Base-by-base conservation (phyloP, 257 asterid species). In the Solanum chaucha region DNA sequence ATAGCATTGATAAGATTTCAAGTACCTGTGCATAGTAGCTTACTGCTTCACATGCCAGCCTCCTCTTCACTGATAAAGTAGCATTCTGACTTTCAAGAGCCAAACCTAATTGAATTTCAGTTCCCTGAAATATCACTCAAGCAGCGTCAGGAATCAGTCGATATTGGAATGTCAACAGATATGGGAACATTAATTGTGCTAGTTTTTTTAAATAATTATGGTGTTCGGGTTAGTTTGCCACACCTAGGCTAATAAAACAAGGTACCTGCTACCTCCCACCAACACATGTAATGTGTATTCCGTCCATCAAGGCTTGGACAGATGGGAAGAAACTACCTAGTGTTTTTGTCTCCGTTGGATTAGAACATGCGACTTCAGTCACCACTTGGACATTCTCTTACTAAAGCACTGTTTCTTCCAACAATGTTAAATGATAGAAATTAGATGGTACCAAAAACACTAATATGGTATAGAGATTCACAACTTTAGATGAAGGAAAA, bases 21-120 rank as follows among this genome's bases (percentile, higher is more conserved):
- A 48, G 68, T 91, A 96, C 98, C 98, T 91, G 91, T 10, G 93
- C 91, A 26, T 88, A 94, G 88, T 90, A 96, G 92, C 90, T 91
- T n/a, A 92, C 88, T 67, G 90, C 94, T 88, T 96, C 99, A 86
- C 99, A 95, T 7, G 98, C 99, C 88, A 96, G 89, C 88, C 99
- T 92, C 92, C 99, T 93, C 92, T 95, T 96, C 61, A 96, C 99
- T 10, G 99, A 91, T 89, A 94, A 87, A 82, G 98, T 91, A 30
- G 97, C 99, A 91, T 94, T 96, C 86, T 92, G 93, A 92, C 95
- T 92, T 90, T 91, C 93, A 74, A 91, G 92, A 86, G 98, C 98
- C 55, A 96, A 86, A 77, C 97, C 95, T 32, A 96, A 94, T 90
- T 96, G 99, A 87, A 96, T 84, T 90, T 94, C 97, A 67, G 99